phyloP scores from a whole-genome alignment of 768 basidiomycete species.

The Tulasnella calospora region DNA sequence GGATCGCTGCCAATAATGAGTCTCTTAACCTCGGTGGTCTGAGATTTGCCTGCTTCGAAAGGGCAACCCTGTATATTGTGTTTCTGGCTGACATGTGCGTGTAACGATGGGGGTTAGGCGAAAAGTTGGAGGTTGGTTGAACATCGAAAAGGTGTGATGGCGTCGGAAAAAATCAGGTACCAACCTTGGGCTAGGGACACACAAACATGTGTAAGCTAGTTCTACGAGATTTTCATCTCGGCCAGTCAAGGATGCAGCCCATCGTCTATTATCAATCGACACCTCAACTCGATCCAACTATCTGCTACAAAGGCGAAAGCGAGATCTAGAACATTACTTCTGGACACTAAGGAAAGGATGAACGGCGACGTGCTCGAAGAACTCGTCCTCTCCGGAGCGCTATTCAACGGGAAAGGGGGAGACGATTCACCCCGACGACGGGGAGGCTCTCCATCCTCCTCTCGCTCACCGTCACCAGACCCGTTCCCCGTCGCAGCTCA shows the following conservation, averaged over 20 bases:
- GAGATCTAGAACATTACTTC: neutral
- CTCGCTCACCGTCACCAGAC: constrained; percentile 43
- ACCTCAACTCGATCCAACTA: neutral
- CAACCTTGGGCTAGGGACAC: neutral
- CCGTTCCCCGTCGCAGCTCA: constrained; percentile 43
- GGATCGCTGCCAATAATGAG: no score
- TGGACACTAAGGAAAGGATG: neutral
- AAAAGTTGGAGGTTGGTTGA: no score
- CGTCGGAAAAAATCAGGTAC: neutral
- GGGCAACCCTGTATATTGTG: no score
- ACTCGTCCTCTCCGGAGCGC: constrained; percentile 69
- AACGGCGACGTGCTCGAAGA: constrained; percentile 54
- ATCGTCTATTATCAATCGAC: neutral
- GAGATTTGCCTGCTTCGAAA: no score
- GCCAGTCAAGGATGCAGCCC: neutral
- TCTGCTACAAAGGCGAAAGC: neutral
- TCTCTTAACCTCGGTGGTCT: no score
- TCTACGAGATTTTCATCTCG: constrained; percentile 9
- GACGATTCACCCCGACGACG: constrained; percentile 62
- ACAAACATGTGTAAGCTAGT: neutral
- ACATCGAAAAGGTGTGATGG: neutral
- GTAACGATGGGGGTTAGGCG: no score
- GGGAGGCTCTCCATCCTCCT: constrained; percentile 44
- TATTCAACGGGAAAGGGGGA: constrained; percentile 53
- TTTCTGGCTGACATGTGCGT: no score